Conservation (phyloP, 768 basidiomycete species). For the Leccinum longicurvipes region DNA sequence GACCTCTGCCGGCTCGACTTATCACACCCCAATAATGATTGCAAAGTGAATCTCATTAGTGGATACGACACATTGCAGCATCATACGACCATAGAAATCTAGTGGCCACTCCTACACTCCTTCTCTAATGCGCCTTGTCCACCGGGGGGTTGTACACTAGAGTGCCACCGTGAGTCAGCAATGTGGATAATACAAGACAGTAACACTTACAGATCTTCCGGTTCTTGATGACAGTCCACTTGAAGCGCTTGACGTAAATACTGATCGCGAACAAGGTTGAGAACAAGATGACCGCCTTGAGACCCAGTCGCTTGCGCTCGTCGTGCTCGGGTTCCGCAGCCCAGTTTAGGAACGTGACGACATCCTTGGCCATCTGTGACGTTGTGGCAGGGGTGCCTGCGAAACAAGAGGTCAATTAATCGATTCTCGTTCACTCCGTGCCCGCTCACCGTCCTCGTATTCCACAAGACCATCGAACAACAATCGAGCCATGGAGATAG, state of each 20-base stretch:
- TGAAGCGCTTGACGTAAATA: slow-evolving; percentile 92
- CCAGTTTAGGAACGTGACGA: slow-evolving; percentile 93
- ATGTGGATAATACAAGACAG: neutral
- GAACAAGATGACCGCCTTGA: slow-evolving; percentile 95
- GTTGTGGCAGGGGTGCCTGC: slow-evolving; percentile 92
- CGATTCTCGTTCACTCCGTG: neutral
- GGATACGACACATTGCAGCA: slow-evolving; percentile 16
- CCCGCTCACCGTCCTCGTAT: slow-evolving; percentile 80
- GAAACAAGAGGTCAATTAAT: slow-evolving; percentile 8
- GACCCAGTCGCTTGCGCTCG: slow-evolving; percentile 93
- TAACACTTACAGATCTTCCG: slow-evolving; percentile 77
- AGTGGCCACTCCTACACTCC: slow-evolving; percentile 10
- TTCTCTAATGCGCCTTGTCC: slow-evolving; percentile 33
- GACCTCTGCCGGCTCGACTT: too few relatives aligned
- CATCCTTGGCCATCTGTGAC: slow-evolving; percentile 99
- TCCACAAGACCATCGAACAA: slow-evolving; percentile 96
- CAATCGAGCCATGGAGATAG: slow-evolving; percentile 97
- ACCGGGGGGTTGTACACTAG: slow-evolving; percentile 40
- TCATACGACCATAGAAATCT: slow-evolving; percentile 27
- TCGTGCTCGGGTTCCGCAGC: slow-evolving; percentile 98
- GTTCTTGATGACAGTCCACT: slow-evolving; percentile 90
- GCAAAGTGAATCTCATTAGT: slow-evolving; percentile 21
- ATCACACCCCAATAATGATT: neutral
- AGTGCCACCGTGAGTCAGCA: slow-evolving; percentile 5
- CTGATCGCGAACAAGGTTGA: slow-evolving; percentile 77